Evolutionary conservation across 176 grass and related monocot genomes (phyloP).

Genomic region (bread wheat (Triticum aestivum)): DNA sequence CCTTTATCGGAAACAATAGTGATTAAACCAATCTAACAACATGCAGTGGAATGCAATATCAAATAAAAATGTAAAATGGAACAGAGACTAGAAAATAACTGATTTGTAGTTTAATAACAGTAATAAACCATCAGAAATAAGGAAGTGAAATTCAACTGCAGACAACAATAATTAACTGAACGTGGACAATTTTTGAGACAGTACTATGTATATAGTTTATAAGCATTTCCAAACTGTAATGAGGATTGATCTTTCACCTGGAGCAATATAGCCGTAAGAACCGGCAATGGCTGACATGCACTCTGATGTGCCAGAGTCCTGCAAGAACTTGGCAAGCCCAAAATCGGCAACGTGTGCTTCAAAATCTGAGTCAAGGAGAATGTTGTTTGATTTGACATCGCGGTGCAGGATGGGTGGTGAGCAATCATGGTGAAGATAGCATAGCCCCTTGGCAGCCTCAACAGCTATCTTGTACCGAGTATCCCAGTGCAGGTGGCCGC

Average conservation of each 20-base stretch:
- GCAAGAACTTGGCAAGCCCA: slow-evolving; percentile 80
- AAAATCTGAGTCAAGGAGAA: slow-evolving; percentile 81
- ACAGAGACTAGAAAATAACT: background rate
- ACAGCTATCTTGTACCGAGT: slow-evolving; percentile 85
- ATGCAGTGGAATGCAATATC: background rate
- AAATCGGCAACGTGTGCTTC: slow-evolving; percentile 92
- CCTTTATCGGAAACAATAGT: too few species aligned
- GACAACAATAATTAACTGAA: slow-evolving; percentile 8
- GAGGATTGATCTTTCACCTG: slow-evolving; percentile 50
- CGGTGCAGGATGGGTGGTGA: slow-evolving; percentile 78
- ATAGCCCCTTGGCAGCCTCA: slow-evolving; percentile 93
- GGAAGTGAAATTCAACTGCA: background rate
- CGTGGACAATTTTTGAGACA: background rate
- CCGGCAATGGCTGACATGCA: slow-evolving; percentile 98
- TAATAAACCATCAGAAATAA: background rate
- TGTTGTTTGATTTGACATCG: slow-evolving; percentile 96
- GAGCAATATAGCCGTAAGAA: slow-evolving; percentile 97
- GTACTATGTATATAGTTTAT: background rate
- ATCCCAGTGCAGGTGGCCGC: slow-evolving; percentile 81
- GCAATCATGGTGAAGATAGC: slow-evolving; percentile 98
- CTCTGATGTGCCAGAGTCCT: slow-evolving; percentile 75
- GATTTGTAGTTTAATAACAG: background rate
- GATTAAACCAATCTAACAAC: background rate
- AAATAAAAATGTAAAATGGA: background rate
- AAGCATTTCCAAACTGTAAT: background rate